Evolutionary conservation across 2,329 filamentous ascomycete species (phyloP), one percentile per base, ranked within the genome.

Genomic region (Mycosphaerella sp.): DNA sequence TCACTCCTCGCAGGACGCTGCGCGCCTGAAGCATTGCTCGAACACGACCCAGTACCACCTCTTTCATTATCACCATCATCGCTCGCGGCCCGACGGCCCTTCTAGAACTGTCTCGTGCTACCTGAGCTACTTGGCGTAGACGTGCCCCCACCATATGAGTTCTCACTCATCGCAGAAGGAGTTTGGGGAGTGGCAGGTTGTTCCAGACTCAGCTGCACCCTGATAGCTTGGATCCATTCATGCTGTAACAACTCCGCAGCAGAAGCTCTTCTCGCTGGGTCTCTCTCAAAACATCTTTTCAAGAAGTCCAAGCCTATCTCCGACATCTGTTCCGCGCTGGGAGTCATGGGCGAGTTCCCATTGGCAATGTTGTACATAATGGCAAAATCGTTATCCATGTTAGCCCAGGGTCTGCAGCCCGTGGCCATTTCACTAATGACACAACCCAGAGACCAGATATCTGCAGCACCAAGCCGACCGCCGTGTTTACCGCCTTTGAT

Each of bases 361-460:
- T 95, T 91, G 1, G 93, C 93, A 65, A 98, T 98, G 74, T 97
- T 97, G 78, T 96, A 98, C 93, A 98, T 98, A 73, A 98, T 97
- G 37, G 93, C 93, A 89, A 90, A 98, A 70, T 98, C 93, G 67
- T 98, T 98, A 73, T 98, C 93, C 41, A 97, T 82, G 58, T 85
- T 89, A 21, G 89, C 89, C 93, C 93, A 98, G 1, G 93, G 93
- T 13, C 91, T 83, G 56, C 89, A 82, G 16, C 93, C 93, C 0
- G 93, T 98, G 3, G 89, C 89, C 91, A 98, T 97, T 70, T 98
- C 93, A 37, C 96, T 80, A 59, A 98, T 88, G 34, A 98, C 93
- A 66, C 93, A 98, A 48, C 93, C 91, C 2, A 98, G 78, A 2
- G 90, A 96, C 91, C 91, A 98, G 55, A 97, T 84, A 66, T 98